These are phyloP conservation scores for Atalantia buxifolia DNA, from an alignment of 345 rosid species.

Conservation along the genomic window DNA sequence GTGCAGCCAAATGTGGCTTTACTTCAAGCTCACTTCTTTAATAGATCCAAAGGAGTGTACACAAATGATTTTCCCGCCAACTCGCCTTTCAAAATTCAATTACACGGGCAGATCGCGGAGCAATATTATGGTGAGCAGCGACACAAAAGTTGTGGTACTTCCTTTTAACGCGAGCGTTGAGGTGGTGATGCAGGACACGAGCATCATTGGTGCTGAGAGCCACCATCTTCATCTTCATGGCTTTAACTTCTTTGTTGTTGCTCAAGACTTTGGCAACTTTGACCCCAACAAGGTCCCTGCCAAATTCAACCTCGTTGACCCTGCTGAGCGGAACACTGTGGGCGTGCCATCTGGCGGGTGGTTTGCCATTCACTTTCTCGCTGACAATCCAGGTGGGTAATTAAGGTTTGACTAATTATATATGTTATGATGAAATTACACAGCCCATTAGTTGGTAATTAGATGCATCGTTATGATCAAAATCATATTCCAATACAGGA, in stretches of 20 bases:
- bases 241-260: constrained; percentile 48
- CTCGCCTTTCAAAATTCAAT: constrained; percentile 45
- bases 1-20: constrained; percentile 39
- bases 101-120: constrained; percentile 48
- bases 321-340: constrained; percentile 45
- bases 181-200: constrained; percentile 52
- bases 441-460: too few relatives aligned
- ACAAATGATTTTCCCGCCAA: constrained; percentile 44
- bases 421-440: too few relatives aligned
- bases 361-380: constrained; percentile 50
- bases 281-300: constrained; percentile 41
- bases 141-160: constrained; percentile 43
- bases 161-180: constrained; percentile 43
- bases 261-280: constrained; percentile 46
- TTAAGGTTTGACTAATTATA: too few relatives aligned
- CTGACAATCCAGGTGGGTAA: constrained; percentile 43
- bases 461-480: too few relatives aligned
- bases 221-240: constrained; percentile 61
- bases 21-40: constrained; percentile 49
- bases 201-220: constrained; percentile 45
- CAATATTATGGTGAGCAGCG: constrained; percentile 30
- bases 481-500: too few relatives aligned
- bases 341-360: constrained; percentile 58
- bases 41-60: constrained; percentile 39
- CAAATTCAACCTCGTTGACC: constrained; percentile 49